Evolutionary conservation across 2,329 filamentous ascomycete genomes (phyloP).

Genomic region (Claviceps monticola): DNA sequence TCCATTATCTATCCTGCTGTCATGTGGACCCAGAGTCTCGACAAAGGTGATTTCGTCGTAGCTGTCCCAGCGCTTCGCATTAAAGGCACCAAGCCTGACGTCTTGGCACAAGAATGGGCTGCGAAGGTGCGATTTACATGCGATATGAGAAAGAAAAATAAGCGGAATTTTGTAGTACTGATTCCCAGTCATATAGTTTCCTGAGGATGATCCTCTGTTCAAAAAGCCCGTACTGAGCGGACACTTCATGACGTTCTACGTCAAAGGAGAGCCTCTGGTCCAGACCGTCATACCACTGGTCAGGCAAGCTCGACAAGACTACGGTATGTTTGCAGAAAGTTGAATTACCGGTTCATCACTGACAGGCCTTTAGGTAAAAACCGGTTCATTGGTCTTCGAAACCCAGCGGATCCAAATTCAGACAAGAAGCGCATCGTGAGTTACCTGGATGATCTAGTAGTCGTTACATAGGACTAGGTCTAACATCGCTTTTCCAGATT

Average conservation of each 20-base stretch:
- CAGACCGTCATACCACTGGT: conserved; percentile 57
- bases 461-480: background rate
- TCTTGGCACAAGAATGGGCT: conserved; percentile 47
- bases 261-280: conserved; percentile 54
- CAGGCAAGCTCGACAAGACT: conserved; percentile 44
- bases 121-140: conserved; percentile 34
- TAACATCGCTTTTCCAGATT: conserved; percentile 24
- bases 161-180: background rate
- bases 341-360: background rate
- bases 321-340: conserved; percentile 10
- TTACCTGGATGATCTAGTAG: too few relatives aligned
- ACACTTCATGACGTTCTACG: conserved; percentile 66
- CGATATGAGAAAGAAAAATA: background rate
- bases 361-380: conserved; percentile 40
- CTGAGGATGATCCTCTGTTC: conserved; percentile 59
- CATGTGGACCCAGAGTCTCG: conserved; percentile 64
- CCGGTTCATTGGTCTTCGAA: conserved; percentile 42
- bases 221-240: conserved; percentile 54
- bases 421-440: conserved; percentile 44
- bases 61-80: conserved; percentile 68
- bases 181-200: conserved; percentile 37
- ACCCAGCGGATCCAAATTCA: conserved; percentile 44
- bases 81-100: conserved; percentile 54
- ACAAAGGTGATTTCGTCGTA: conserved; percentile 71
- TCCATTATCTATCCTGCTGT: conserved; percentile 61